These are phyloP conservation scores for Rhizoclosmatium globosum DNA, from an alignment of 192 early-diverging fungal genomes.

Conservation along the genomic window DNA sequence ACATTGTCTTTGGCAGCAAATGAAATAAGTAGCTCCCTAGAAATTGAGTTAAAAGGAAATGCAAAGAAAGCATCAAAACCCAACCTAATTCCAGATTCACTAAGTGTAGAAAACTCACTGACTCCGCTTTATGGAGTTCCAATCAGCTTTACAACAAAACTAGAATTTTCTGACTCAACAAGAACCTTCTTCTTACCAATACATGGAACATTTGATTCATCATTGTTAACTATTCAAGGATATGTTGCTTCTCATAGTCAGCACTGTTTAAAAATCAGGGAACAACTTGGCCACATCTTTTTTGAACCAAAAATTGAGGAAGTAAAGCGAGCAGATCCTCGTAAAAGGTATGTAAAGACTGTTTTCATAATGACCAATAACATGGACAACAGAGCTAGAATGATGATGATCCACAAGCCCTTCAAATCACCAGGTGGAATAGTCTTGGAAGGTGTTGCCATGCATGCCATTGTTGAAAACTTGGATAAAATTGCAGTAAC, in stretches of 20 bases:
- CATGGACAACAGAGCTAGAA: slow-evolving; percentile 34
- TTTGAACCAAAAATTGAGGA: slow-evolving; percentile 30
- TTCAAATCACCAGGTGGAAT: slow-evolving; percentile 54
- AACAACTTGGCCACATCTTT: slow-evolving; percentile 23
- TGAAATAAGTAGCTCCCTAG: no score
- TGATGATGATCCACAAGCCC: slow-evolving; percentile 36
- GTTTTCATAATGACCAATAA: background rate
- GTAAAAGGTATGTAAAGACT: slow-evolving; percentile 31
- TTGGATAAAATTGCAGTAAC: slow-evolving; percentile 37
- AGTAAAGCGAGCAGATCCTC: slow-evolving; percentile 28
- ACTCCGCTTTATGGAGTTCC: slow-evolving; percentile 31
- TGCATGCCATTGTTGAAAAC: slow-evolving; percentile 25
- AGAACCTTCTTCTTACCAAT: slow-evolving; percentile 55
- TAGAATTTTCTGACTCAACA: slow-evolving; percentile 47
- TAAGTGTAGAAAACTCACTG: background rate
- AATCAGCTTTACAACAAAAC: slow-evolving; percentile 53
- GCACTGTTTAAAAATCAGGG: background rate
- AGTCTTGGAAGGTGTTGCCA: slow-evolving; percentile 38
- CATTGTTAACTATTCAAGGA: slow-evolving; percentile 42
- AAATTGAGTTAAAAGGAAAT: background rate
- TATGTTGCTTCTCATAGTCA: slow-evolving; percentile 36
- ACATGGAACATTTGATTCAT: slow-evolving; percentile 53
- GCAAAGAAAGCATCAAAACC: background rate
- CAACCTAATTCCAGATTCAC: background rate
- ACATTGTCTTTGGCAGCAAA: background rate